These are phyloP conservation scores for Phytophthora quininea DNA, from an alignment of 352 stramenopile species.

Conservation along the genomic window DNA sequence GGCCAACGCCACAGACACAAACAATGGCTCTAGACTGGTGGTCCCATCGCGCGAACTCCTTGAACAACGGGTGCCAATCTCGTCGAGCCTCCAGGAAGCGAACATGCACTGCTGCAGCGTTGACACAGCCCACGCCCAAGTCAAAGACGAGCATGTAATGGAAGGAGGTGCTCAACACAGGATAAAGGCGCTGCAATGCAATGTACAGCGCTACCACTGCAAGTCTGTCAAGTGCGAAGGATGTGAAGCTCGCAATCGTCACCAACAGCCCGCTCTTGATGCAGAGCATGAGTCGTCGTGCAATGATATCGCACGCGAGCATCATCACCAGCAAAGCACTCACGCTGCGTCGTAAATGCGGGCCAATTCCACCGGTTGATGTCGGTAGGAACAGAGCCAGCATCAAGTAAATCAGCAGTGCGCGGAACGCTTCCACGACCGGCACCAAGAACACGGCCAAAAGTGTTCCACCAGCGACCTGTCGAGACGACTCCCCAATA, in stretches of 20 bases:
- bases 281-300: constrained; percentile 62
- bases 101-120: constrained; percentile 55
- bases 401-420: constrained; percentile 70
- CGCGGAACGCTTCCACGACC: constrained; percentile 66
- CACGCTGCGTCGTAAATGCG: constrained; percentile 46
- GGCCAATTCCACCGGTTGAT: constrained; percentile 10
- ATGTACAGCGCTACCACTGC: constrained; percentile 62
- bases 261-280: constrained; percentile 82
- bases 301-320: constrained; percentile 60
- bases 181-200: constrained; percentile 62
- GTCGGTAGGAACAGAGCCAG: constrained; percentile 57
- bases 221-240: constrained; percentile 71
- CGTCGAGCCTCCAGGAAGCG: constrained; percentile 64
- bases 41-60: constrained; percentile 61
- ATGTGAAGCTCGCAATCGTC: constrained; percentile 68
- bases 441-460: constrained; percentile 63
- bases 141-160: constrained; percentile 62
- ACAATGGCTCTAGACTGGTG: constrained; percentile 51
- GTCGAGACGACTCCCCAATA: constrained; percentile 87
- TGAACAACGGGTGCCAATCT: constrained; percentile 72
- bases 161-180: constrained; percentile 44
- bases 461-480: constrained; percentile 76
- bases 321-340: constrained; percentile 54
- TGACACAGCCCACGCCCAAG: constrained; percentile 56
- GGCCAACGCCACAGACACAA: constrained; percentile 56